Base-by-base conservation (phyloP, 345 rosid genomes). In the Linum tenue region DNA sequence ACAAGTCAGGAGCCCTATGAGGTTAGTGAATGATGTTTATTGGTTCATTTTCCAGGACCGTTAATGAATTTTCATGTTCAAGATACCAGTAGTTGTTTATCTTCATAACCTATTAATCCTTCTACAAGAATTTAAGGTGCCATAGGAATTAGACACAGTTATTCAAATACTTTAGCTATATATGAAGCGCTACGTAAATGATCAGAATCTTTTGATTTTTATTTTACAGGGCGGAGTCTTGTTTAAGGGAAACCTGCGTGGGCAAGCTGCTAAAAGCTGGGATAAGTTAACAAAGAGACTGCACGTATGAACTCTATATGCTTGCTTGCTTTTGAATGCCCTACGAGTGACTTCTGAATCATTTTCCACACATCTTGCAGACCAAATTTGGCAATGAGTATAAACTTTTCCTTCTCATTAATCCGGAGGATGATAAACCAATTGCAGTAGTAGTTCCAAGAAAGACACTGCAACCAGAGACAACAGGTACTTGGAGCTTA, bases 1-100 rank as follows among this genome's bases (percentile, higher is more conserved):
- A 92, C 97, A 56, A 90, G 90, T 79, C 90, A 92, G 75, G 98
- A 90, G 77, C 98, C 97, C 39, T 92, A 90, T 76, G 94, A 90
- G 94, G 98, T 92, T 76, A 76, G 86, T 41, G 63, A 39, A 55
- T 53, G 17, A 37, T 43, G 63, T 50, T 36, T 5, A 22, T 42
- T 6, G 57, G 42, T 63, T 56, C 39, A 9, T 8, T 16, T 7
- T 64, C 37, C 48, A 22, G 15, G 40, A 51, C 71, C 14, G 14
- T 48, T 9, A 9, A 48, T 48, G 53, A 48, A 48, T 48, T 12
- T 48, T 48, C 9, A 12, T 10, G 15, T 9, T 48, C 14, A 48
- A 48, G 14, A 48, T 48, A 48, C 53, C 11, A 48, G 53, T 48
- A 5, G 14, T 48, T 12, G 53, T 3, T 48, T 15, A 1, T 48